Evolutionary conservation across 768 basidiomycete genomes (phyloP).

Genomic region (Trametes meyenii): DNA sequence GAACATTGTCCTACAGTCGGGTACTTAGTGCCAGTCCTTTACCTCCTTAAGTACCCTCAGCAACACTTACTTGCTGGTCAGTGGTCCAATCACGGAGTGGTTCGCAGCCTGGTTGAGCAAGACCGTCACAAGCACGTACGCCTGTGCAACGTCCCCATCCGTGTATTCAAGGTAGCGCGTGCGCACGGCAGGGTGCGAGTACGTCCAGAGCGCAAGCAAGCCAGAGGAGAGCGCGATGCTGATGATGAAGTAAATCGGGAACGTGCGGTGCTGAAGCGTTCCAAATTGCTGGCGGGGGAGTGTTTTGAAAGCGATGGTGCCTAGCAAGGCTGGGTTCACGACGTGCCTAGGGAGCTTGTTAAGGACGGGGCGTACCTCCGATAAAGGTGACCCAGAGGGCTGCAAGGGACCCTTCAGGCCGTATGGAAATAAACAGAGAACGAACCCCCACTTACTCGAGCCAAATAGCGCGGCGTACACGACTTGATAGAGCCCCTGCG

Average conservation of each 20-base stretch:
- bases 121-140: conserved; percentile 54
- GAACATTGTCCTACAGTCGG: conserved; percentile 64
- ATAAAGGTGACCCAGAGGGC: conserved; percentile 70
- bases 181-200: conserved; percentile 58
- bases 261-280: conserved; percentile 70
- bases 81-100: conserved; percentile 69
- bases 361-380: conserved; percentile 44
- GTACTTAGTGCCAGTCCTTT: not conserved
- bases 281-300: conserved; percentile 77
- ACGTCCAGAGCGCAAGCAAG: conserved; percentile 61
- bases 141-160: conserved; percentile 65
- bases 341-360: not conserved
- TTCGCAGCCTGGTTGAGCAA: conserved; percentile 58
- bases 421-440: not conserved
- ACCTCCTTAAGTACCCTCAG: not conserved
- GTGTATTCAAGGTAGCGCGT: conserved; percentile 48
- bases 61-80: conserved; percentile 63
- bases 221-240: conserved; percentile 56
- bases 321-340: conserved; percentile 34
- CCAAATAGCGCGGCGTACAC: conserved; percentile 69
- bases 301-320: conserved; percentile 60
- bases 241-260: conserved; percentile 73
- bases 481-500: conserved; percentile 49
- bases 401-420: conserved; percentile 12
- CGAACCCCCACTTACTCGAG: conserved; percentile 55